phyloP scores from a whole-genome alignment of 2,329 filamentous ascomycete species.

The Xylaria multiplex region DNA sequence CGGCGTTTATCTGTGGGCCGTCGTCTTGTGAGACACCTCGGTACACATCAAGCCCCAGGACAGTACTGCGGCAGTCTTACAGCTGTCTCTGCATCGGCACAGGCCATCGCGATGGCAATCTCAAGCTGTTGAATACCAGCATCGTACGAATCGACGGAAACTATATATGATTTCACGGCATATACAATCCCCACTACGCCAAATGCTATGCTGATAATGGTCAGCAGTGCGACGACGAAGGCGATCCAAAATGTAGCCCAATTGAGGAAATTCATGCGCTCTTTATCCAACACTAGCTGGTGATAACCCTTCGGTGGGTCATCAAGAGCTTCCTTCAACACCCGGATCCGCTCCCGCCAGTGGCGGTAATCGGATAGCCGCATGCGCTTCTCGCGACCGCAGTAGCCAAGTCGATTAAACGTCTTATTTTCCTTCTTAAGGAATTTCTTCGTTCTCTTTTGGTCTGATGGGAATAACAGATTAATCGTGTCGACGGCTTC shows the following conservation, averaged over 20 bases:
- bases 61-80: constrained; percentile 21
- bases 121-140: constrained; percentile 9
- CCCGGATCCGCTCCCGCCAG: neutral
- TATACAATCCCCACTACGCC: constrained; percentile 19
- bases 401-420: constrained; percentile 12
- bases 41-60: neutral
- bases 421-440: neutral
- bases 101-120: constrained; percentile 26
- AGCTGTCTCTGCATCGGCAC: constrained; percentile 15
- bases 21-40: too few relatives aligned
- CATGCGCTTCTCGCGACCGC: constrained; percentile 1
- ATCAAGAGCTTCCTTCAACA: constrained; percentile 6
- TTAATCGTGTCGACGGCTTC: constrained; percentile 24
- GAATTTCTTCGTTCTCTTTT: constrained; percentile 5
- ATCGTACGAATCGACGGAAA: constrained; percentile 8
- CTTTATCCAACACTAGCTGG: constrained; percentile 17
- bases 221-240: constrained; percentile 20
- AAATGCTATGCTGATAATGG: constrained; percentile 25
- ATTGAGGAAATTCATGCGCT: constrained; percentile 17
- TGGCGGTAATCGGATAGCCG: constrained; percentile 9
- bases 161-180: constrained; percentile 11
- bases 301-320: neutral
- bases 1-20: too few relatives aligned
- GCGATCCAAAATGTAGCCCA: constrained; percentile 22
- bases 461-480: constrained; percentile 12